phyloP scores from a whole-genome alignment of 164 flowering plant species.

The Akebia trifoliata region DNA sequence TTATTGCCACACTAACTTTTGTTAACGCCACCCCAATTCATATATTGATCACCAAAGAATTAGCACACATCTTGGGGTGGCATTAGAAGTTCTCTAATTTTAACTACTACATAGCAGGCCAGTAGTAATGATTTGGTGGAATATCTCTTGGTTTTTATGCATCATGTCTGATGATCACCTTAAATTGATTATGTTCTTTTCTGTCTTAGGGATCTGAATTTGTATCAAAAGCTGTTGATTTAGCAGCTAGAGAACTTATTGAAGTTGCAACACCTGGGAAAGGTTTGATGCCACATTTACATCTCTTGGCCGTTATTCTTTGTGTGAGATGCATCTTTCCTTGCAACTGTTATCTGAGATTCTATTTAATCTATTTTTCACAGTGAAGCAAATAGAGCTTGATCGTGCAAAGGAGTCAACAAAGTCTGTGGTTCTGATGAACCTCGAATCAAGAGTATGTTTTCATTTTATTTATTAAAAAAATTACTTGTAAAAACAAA shows the following conservation, averaged over 20 bases:
- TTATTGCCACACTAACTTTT: too few species aligned
- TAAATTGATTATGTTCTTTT: slow-evolving; percentile 2
- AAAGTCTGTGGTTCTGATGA: slow-evolving; percentile 79
- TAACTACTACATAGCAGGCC: too few species aligned
- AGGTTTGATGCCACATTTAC: slow-evolving; percentile 45
- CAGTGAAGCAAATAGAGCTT: slow-evolving; percentile 45
- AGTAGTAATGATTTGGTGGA: too few species aligned
- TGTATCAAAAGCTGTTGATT: slow-evolving; percentile 57
- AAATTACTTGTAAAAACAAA: too few species aligned
- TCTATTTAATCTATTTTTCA: neutral
- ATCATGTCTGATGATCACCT: too few species aligned
- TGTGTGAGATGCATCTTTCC: neutral
- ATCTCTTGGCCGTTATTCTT: neutral
- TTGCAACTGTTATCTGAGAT: slow-evolving; percentile 1
- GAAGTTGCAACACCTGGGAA: slow-evolving; percentile 55
- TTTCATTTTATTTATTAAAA: slow-evolving; percentile 2
- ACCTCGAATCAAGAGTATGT: slow-evolving; percentile 86
- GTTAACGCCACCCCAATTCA: too few species aligned
- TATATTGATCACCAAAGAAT: too few species aligned
- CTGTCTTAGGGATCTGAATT: slow-evolving; percentile 48
- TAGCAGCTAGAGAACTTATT: slow-evolving; percentile 57
- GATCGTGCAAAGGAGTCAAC: slow-evolving; percentile 80
- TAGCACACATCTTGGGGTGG: too few species aligned
- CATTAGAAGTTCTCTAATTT: too few species aligned
- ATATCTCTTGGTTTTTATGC: too few species aligned